Conservation (phyloP, 2,329 filamentous ascomycete genomes). For the Tolypocladium endophyticum region DNA sequence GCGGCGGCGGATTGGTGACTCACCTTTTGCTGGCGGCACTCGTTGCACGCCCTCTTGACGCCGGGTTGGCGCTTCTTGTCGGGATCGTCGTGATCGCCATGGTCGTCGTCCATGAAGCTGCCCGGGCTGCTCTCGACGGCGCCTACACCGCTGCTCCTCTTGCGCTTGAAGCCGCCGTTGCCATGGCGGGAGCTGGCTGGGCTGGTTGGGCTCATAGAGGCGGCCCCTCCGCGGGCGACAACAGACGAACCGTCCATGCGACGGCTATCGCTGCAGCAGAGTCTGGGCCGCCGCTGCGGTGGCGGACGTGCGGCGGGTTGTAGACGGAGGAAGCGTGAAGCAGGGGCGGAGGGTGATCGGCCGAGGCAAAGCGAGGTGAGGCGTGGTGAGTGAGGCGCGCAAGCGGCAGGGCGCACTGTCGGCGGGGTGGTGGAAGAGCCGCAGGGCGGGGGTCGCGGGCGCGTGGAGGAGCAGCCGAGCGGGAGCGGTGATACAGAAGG, state of each 20-base stretch:
- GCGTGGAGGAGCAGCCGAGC: background rate
- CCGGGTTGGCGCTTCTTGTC: conserved; percentile 57
- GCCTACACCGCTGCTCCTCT: conserved; percentile 41
- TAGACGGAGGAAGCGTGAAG: background rate
- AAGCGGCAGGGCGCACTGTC: background rate
- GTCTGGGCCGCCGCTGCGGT: conserved; percentile 5
- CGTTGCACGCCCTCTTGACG: conserved; percentile 73
- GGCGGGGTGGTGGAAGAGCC: conserved; percentile 10
- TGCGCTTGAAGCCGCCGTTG: conserved; percentile 43
- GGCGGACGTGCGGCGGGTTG: background rate
- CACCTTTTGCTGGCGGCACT: conserved; percentile 80
- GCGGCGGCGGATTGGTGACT: conserved; percentile 18
- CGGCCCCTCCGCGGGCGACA: conserved; percentile 33
- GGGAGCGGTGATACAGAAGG: background rate
- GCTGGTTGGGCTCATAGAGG: conserved; percentile 44
- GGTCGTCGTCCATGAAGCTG: conserved; percentile 37
- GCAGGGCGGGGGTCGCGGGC: conserved; percentile 4
- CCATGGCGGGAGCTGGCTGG: conserved; percentile 42
- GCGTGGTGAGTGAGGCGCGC: background rate
- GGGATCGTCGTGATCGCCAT: conserved; percentile 43
- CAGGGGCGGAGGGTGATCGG: conserved; percentile 5
- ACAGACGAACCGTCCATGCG: conserved; percentile 39
- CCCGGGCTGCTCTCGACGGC: conserved; percentile 50
- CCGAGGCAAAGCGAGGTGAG: conserved; percentile 4
- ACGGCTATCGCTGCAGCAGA: conserved; percentile 10